Base-by-base conservation (phyloP, 2,329 filamentous ascomycete genomes). In the Monilinia aucupariae region DNA sequence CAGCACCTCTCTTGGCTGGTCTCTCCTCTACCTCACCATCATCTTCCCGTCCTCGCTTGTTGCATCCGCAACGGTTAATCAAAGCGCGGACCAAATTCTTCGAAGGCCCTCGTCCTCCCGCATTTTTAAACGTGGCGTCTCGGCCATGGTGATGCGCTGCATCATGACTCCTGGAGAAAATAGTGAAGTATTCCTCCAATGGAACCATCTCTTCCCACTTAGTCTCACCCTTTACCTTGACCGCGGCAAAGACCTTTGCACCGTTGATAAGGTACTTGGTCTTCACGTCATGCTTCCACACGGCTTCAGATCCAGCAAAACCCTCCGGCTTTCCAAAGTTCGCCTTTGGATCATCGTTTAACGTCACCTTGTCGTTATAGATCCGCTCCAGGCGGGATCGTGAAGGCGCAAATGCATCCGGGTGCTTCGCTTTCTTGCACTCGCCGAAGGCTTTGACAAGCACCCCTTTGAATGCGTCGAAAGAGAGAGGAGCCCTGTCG, bases 231-330 rank as follows among this genome's bases (percentile, higher is more conserved):
- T 32, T 50, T 9, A 7, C 48, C 48, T 39, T 39, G 37, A 4
- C 37, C 37, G 37, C 10, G 37, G 13, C 8, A 39, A 4, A 8
- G 8, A 50, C 25, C 10, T 4, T 7, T 15, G 15, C 17, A 30
- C 2, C 48, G 2, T 34, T 3, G n/a, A 34, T 0, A 9, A 0
- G 10, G 30, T 34, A 12, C 4, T 22, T n/a, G 12, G 20, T 2
- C 49, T 51, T 51, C 49, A 51, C n/a, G 1, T 2, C 20, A 13
- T 51, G 20, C 30, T 41, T 54, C 10, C 37, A 54, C 34, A 4
- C 12, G 17, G 51, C 7, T 5, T 17, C n/a, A 3, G 32, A 10
- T 41, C 34, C 34, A 37, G 13, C 5, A 10, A 39, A 54, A n/a
- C n/a, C 22, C 15, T 41, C 15, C 12, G 34, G 51, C 25, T 39